phyloP scores from a whole-genome alignment of 2,329 filamentous ascomycete species.

The Xylariaceae sp. region DNA sequence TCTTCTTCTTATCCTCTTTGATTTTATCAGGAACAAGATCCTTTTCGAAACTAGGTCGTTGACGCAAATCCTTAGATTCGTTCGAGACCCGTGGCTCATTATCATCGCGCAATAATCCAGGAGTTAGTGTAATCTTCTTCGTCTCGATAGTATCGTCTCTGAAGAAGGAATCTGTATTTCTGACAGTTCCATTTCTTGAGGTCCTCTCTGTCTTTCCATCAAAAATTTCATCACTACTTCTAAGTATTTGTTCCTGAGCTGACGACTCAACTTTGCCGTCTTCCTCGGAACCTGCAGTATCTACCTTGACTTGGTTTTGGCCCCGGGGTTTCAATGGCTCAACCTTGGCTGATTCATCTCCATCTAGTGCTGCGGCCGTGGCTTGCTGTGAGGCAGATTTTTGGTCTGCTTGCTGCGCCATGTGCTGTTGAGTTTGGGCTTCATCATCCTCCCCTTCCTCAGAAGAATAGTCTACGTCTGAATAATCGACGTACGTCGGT shows the following conservation, averaged over 20 bases:
- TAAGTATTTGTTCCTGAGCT: conserved; percentile 26
- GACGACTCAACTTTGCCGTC: conserved; percentile 31
- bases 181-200: conserved; percentile 78
- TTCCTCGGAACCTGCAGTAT: conserved; percentile 36
- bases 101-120: conserved; percentile 85
- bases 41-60: conserved; percentile 55
- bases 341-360: conserved; percentile 53
- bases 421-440: conserved; percentile 37
- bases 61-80: conserved; percentile 45
- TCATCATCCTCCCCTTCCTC: conserved; percentile 61
- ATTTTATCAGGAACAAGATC: conserved; percentile 43
- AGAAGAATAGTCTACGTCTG: conserved; percentile 80
- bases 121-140: conserved; percentile 94
- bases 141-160: conserved; percentile 94
- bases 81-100: conserved; percentile 43
- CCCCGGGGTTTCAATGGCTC: conserved; percentile 51
- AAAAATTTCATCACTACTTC: conserved; percentile 65
- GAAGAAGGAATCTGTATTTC: conserved; percentile 95
- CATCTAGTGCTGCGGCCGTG: conserved; percentile 33
- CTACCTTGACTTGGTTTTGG: conserved; percentile 39
- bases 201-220: conserved; percentile 54
- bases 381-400: conserved; percentile 31
- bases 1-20: conserved; percentile 64
- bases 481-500: conserved; percentile 84
- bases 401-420: conserved; percentile 32